Base-by-base conservation (phyloP, 441 rosid species). In the Eruca vesicaria region DNA sequence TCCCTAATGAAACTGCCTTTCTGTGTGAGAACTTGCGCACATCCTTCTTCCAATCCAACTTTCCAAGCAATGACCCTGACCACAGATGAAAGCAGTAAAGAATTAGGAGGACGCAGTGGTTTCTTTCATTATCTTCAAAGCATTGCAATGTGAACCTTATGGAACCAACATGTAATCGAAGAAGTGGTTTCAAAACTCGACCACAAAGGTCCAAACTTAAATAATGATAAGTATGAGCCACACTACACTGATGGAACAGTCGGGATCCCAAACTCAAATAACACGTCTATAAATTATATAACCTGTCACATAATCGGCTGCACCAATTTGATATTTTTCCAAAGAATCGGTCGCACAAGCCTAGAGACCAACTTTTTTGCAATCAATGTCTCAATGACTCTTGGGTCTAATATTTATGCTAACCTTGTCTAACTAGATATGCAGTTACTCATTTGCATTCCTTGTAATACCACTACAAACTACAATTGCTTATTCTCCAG, bases 1-100 rank as follows among this genome's bases (percentile, higher is more conserved):
- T 11, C 55, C 74, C 75, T 63, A 55, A 63, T 15, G 43, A 65
- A 65, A 70, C 75, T 45, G 60, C 38, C 48, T 35, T 41, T 18
- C n/a, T 19, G 0, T 18, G 53, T 14, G 73, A 66, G 52, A 50
- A 75, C 63, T 50, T 69, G 43, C 9, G 60, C 72, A 63, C 18
- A 43, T 63, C 62, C 71, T 43, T 26, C 72, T 43, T 66, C 73
- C 16, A 66, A 56, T 62, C 36, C 59, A 76, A 14, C n/a, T 35
- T 35, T 61, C 32, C 78, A 68, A 50, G 73, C 33, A 35, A 63
- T 76, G 61, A 57, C 43, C 36, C 68, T 75, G 57, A 50, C 21
- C 52, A 63, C 69, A 69, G 2, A 76, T 14, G 18, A 63, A 68
- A 68, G 7, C 55, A 55, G 36, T 52, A 60, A 66, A 60, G 67